Evolutionary conservation across 1,284 basidiomycete species (phyloP).

Genomic region (Apiotrichum laibachii): DNA sequence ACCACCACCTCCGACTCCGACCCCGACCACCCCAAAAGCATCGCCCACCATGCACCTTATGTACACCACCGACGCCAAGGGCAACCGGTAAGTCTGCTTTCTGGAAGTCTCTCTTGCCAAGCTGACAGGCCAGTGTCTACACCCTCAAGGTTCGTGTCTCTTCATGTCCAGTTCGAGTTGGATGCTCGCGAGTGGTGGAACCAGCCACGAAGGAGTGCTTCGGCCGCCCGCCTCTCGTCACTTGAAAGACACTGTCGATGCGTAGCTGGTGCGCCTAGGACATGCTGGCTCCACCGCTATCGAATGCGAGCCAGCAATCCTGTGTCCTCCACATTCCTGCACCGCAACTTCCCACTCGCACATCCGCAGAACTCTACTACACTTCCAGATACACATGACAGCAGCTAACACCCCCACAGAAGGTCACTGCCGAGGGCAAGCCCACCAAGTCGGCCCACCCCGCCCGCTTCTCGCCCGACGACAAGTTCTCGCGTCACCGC

Average conservation of each 20-base stretch:
- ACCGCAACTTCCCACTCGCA: too few species aligned
- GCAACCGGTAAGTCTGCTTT: conserved; percentile 56
- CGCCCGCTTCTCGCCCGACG: conserved; percentile 93
- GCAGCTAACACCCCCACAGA: conserved; percentile 56
- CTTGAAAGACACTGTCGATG: too few species aligned
- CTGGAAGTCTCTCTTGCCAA: not conserved
- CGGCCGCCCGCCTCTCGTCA: too few species aligned
- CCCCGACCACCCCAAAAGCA: conserved; percentile 6
- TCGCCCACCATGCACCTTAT: conserved; percentile 77
- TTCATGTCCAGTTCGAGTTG: not conserved
- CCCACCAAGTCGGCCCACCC: conserved; percentile 92
- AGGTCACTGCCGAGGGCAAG: conserved; percentile 72
- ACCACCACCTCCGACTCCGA: not conserved
- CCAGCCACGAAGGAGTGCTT: too few species aligned
- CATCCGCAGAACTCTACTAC: too few species aligned
- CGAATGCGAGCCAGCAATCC: too few species aligned
- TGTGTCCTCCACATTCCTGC: too few species aligned
- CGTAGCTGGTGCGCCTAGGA: too few species aligned
- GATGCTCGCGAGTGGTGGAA: not conserved
- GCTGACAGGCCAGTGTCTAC: conserved; percentile 56
- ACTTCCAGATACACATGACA: not conserved
- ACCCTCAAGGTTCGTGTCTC: conserved; percentile 75
- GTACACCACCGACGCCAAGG: conserved; percentile 77
- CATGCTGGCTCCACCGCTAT: too few species aligned
- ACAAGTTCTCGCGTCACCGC: conserved; percentile 94